These are phyloP conservation scores for Microdochium trichocladiopsis DNA, from an alignment of 2,329 filamentous ascomycete genomes.

Conservation along the genomic window DNA sequence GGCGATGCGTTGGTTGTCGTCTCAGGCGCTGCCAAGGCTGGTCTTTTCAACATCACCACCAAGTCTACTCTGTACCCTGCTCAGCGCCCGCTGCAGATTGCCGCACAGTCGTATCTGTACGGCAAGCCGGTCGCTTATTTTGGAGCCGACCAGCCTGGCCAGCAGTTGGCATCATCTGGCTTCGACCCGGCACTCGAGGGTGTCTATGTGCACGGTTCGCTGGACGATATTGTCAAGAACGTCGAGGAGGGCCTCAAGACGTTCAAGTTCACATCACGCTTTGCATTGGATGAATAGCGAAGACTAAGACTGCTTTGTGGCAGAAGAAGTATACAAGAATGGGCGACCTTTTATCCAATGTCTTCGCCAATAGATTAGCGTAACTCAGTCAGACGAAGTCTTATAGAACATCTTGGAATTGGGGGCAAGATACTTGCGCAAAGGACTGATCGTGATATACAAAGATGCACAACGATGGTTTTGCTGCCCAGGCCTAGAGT, in stretches of 20 bases:
- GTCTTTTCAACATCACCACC: constrained; percentile 36
- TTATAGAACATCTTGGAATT: no score
- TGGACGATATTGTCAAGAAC: constrained; percentile 29
- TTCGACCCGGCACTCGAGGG: constrained; percentile 32
- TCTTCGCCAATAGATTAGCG: no score
- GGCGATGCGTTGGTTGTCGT: constrained; percentile 59
- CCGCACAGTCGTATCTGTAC: constrained; percentile 57
- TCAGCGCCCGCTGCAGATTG: constrained; percentile 55
- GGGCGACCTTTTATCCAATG: not conserved
- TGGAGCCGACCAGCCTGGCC: constrained; percentile 27
- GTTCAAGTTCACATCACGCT: constrained; percentile 62
- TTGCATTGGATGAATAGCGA: constrained; percentile 41
- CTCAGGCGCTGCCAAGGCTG: constrained; percentile 36
- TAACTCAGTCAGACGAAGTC: no score
- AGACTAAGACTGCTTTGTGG: not conserved
- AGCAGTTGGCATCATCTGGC: constrained; percentile 30
- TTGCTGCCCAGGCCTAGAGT: no score
- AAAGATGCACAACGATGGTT: no score
- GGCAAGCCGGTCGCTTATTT: constrained; percentile 63
- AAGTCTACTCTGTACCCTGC: constrained; percentile 53
- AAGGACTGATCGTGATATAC: no score
- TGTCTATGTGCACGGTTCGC: constrained; percentile 27
- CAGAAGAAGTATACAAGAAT: not conserved
- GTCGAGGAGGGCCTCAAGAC: constrained; percentile 53
- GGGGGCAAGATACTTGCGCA: no score